Evolutionary conservation across 2,329 filamentous ascomycete species (phyloP).

Genomic region (Fusarium guadeloupense): DNA sequence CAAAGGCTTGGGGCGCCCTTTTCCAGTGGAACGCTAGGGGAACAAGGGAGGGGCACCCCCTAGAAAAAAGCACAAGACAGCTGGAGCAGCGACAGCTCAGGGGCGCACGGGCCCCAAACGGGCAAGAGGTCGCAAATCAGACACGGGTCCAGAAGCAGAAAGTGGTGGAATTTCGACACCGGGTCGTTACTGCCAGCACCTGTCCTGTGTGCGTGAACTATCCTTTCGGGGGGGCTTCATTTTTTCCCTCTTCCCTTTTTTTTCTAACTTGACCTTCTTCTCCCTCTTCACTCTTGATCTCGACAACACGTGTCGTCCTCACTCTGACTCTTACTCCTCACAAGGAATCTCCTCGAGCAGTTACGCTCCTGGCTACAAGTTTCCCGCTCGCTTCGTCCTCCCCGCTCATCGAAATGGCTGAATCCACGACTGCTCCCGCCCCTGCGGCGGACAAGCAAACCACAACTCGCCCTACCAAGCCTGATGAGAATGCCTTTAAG

Average conservation of each 20-base stretch:
- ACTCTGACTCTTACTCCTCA: slow-evolving; percentile 20
- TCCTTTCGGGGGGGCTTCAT: slow-evolving; percentile 21
- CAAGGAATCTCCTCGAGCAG: slow-evolving; percentile 23
- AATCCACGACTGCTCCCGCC: slow-evolving; percentile 57
- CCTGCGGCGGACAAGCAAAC: slow-evolving; percentile 52
- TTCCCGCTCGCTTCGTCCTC: slow-evolving; percentile 22
- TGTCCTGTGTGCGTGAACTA: slow-evolving; percentile 19
- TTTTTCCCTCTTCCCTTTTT: slow-evolving; percentile 26
- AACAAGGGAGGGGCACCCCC: slow-evolving; percentile 29
- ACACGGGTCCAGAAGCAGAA: slow-evolving; percentile 43
- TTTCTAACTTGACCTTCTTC: no score
- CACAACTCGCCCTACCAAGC: slow-evolving; percentile 78
- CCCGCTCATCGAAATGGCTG: slow-evolving; percentile 54
- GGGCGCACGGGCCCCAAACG: slow-evolving; percentile 40
- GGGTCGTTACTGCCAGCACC: slow-evolving; percentile 6
- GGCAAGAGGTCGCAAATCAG: slow-evolving; percentile 41
- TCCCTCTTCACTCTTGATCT: slow-evolving; percentile 5
- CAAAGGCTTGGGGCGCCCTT: slow-evolving; percentile 3
- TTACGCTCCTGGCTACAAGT: slow-evolving; percentile 31
- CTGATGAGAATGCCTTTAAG: slow-evolving; percentile 87
- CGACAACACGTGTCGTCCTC: slow-evolving; percentile 33
- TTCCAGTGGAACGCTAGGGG: slow-evolving; percentile 35
- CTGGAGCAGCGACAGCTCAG: slow-evolving; percentile 19
- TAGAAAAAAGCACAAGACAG: slow-evolving; percentile 19
- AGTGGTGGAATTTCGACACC: slow-evolving; percentile 42